Conservation (phyloP, 2,329 filamentous ascomycete species). For the Fusarium sp. region DNA sequence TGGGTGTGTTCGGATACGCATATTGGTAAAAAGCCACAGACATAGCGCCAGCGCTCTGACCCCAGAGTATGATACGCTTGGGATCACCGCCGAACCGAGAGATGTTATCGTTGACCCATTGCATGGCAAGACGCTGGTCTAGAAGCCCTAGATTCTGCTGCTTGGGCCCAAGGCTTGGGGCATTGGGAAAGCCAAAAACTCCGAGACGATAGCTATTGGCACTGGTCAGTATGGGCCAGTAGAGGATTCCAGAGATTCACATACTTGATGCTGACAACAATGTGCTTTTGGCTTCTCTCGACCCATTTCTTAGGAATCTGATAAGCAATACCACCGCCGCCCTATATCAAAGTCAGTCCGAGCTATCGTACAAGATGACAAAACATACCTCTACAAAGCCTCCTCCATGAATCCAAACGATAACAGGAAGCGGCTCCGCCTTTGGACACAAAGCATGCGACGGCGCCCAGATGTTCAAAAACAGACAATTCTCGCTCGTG, state of each 20-base stretch:
- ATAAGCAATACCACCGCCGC: constrained; percentile 7
- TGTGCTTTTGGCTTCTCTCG: constrained; percentile 8
- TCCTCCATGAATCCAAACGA: constrained; percentile 16
- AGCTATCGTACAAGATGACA: not conserved
- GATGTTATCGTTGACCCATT: constrained; percentile 10
- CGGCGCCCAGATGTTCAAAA: constrained; percentile 1
- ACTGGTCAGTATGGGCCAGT: not conserved
- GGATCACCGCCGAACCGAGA: not conserved
- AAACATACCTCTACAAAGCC: not conserved
- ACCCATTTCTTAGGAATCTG: constrained; percentile 6
- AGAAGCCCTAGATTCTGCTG: constrained; percentile 6
- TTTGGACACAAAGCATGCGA: not conserved
- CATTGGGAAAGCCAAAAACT: constrained; percentile 12
- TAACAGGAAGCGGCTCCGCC: not conserved
- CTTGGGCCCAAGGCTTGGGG: not conserved
- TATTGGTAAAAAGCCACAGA: constrained; percentile 18
- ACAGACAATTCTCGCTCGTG: constrained; percentile 10
- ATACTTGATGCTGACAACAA: constrained; percentile 18
- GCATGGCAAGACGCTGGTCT: constrained; percentile 12
- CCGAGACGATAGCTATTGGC: not conserved
- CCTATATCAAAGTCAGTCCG: not conserved
- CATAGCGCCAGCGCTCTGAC: constrained; percentile 4
- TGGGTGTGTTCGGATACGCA: constrained; percentile 2
- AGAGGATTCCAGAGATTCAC: not conserved
- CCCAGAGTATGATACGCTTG: constrained; percentile 5